Conservation (phyloP, 768 basidiomycete species). For the Nidularia pulvinata region DNA sequence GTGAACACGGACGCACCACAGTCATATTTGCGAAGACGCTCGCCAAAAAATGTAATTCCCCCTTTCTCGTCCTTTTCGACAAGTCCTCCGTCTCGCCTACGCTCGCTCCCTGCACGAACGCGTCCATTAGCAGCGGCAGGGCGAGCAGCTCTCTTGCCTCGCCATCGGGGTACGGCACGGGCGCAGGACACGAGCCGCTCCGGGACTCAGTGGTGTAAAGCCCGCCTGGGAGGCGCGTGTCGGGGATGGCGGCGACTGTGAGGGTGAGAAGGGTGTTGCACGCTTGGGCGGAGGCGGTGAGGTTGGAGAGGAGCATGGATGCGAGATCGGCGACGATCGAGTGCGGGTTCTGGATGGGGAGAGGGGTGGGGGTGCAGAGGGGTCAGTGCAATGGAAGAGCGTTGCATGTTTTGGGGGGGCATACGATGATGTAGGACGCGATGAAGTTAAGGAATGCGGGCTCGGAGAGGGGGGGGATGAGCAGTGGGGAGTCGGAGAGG, state of each 20-base stretch:
- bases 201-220: constrained; percentile 79
- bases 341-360: constrained; percentile 71
- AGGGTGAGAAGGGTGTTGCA: constrained; percentile 65
- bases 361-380: background rate
- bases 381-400: background rate
- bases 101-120: constrained; percentile 77
- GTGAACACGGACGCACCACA: constrained; percentile 47
- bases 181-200: constrained; percentile 76
- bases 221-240: constrained; percentile 43
- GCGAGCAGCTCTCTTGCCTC: constrained; percentile 56
- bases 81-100: constrained; percentile 44
- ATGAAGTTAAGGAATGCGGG: constrained; percentile 76
- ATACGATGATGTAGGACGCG: constrained; percentile 87
- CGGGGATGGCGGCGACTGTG: constrained; percentile 61
- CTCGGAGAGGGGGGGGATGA: constrained; percentile 70
- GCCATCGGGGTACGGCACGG: constrained; percentile 66
- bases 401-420: constrained; percentile 20
- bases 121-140: constrained; percentile 84
- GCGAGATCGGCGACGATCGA: constrained; percentile 93
- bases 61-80: constrained; percentile 61
- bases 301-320: constrained; percentile 96
- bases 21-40: constrained; percentile 94
- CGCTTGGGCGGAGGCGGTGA: constrained; percentile 73
- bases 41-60: constrained; percentile 86
- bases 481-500: constrained; percentile 79